Conservation (phyloP, 768 basidiomycete species). For the Suillus tomentosus region DNA sequence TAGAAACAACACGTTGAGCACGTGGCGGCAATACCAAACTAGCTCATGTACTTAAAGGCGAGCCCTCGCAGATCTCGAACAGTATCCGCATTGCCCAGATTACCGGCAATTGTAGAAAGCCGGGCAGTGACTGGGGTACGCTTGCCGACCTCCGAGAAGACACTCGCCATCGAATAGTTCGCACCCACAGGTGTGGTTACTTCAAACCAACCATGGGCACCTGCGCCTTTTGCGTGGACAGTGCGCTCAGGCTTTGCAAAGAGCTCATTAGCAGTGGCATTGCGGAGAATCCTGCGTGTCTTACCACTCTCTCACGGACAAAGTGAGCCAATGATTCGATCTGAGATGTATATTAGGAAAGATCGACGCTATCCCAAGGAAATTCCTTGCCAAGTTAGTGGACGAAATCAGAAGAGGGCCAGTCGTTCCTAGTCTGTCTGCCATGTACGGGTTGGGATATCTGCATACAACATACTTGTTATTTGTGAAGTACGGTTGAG, state of each 20-base stretch:
- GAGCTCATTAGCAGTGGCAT: background rate
- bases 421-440: constrained; percentile 19
- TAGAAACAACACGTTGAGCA: background rate
- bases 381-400: constrained; percentile 15
- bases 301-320: constrained; percentile 23
- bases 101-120: constrained; percentile 59
- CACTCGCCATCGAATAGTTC: constrained; percentile 21
- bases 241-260: constrained; percentile 19
- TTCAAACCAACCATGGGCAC: constrained; percentile 23
- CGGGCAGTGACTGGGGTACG: constrained; percentile 30
- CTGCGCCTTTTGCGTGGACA: constrained; percentile 21
- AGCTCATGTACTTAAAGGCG: constrained; percentile 43
- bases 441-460: constrained; percentile 20
- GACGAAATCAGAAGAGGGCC: constrained; percentile 19
- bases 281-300: background rate
- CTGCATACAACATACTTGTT: constrained; percentile 7
- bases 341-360: constrained; percentile 9
- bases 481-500: background rate
- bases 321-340: constrained; percentile 23
- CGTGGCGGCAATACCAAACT: constrained; percentile 14
- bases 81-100: constrained; percentile 49
- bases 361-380: background rate
- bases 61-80: constrained; percentile 57
- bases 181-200: constrained; percentile 20
- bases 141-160: constrained; percentile 21